Evolutionary conservation across 176 grass and related monocot genomes (phyloP).

Genomic region (Hyparrhenia diplandra): DNA sequence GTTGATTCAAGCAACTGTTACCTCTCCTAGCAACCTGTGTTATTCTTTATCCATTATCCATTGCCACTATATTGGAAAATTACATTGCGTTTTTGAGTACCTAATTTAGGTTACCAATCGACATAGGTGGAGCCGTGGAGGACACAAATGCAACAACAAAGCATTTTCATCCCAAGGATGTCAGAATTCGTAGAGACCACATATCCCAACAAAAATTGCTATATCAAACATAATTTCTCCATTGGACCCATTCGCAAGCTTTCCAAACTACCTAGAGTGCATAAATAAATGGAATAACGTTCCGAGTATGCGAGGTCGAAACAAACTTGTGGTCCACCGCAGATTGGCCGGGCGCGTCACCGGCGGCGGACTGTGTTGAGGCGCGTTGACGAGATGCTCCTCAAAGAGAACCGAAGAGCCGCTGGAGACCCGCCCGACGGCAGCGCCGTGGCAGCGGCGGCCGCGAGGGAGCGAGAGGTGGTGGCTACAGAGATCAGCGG

Average conservation of each 20-base stretch:
- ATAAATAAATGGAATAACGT: background rate
- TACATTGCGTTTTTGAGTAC: background rate
- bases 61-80: background rate
- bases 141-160: background rate
- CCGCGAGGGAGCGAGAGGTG: background rate
- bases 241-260: background rate
- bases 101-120: background rate
- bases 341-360: conserved; percentile 32
- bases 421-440: background rate
- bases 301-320: background rate
- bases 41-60: background rate
- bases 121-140: background rate
- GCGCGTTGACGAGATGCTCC: conserved; percentile 49
- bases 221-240: background rate
- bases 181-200: background rate
- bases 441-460: conserved; percentile 1
- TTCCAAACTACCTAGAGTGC: background rate
- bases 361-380: background rate
- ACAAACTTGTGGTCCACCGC: conserved; percentile 48
- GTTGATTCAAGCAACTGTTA: background rate
- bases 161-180: background rate
- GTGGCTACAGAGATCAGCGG: conserved; percentile 23
- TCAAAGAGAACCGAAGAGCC: background rate
- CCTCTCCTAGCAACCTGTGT: background rate
- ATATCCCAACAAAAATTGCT: background rate